Evolutionary conservation across 2,329 filamentous ascomycete genomes (phyloP).

Genomic region (Pyrenophora teres): DNA sequence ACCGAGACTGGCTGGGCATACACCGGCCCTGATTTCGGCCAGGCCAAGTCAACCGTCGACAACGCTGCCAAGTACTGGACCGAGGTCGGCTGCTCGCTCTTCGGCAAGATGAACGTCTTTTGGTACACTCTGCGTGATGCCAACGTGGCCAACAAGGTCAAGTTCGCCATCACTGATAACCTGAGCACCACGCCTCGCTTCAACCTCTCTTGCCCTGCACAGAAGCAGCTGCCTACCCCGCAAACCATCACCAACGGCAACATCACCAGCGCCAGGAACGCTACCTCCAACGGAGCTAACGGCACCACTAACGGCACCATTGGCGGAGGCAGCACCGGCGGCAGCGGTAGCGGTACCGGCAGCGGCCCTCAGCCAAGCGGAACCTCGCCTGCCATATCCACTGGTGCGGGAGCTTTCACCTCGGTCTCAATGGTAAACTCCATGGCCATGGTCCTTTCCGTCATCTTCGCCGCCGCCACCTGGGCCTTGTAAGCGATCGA

Average conservation of each 20-base stretch:
- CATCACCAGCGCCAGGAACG: background rate
- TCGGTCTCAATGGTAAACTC: slow-evolving; percentile 28
- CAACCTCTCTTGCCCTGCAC: slow-evolving; percentile 57
- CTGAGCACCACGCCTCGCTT: slow-evolving; percentile 58
- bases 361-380: background rate
- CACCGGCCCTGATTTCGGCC: slow-evolving; percentile 36
- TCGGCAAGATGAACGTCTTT: slow-evolving; percentile 41
- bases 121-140: slow-evolving; percentile 45
- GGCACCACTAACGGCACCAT: background rate
- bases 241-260: slow-evolving; percentile 10
- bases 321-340: background rate
- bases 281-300: background rate
- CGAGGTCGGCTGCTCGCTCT: slow-evolving; percentile 41
- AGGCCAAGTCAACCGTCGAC: slow-evolving; percentile 33
- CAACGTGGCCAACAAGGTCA: slow-evolving; percentile 63
- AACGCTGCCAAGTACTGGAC: slow-evolving; percentile 43
- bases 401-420: slow-evolving; percentile 16
- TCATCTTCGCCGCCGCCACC: slow-evolving; percentile 31
- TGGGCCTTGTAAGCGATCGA: slow-evolving; percentile 27
- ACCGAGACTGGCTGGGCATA: slow-evolving; percentile 48
- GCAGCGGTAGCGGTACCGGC: background rate
- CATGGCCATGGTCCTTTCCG: slow-evolving; percentile 32
- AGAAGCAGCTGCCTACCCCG: slow-evolving; percentile 19
- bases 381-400: slow-evolving; percentile 1
- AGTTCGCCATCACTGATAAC: slow-evolving; percentile 62